A percentile compares a stretch with the other conserved stretches of the same genome.
Evolutionary conservation across 2,329 filamentous ascomycete genomes (phyloP).

Genomic region (Talaromyces islandicus): DNA sequence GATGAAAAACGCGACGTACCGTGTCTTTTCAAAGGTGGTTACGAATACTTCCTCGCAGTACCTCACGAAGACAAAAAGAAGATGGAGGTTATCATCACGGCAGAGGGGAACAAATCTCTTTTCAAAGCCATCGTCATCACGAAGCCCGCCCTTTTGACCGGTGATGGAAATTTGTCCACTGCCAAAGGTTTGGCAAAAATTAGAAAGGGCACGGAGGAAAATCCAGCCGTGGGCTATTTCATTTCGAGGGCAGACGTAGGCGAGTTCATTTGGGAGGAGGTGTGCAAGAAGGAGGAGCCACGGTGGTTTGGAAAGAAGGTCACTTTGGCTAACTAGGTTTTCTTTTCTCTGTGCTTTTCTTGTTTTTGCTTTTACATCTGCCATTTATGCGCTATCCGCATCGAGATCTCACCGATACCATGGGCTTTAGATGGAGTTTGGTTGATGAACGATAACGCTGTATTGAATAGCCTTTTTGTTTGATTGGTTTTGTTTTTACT

Average conservation of each 20-base stretch:
- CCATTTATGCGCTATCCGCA: not conserved
- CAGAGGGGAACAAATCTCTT: conserved; percentile 9
- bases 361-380: not conserved
- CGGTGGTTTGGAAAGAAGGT: conserved; percentile 18
- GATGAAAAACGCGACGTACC: conserved; percentile 24
- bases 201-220: conserved; percentile 22
- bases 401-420: not conserved
- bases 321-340: conserved; percentile 14
- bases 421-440: not conserved
- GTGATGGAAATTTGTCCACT: conserved; percentile 20
- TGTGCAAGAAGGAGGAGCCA: conserved; percentile 14
- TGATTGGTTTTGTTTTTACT: too few relatives aligned
- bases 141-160: conserved; percentile 28
- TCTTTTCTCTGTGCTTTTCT: not conserved
- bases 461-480: not conserved
- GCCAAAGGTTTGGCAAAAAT: conserved; percentile 19
- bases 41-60: conserved; percentile 23
- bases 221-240: conserved; percentile 26
- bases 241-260: conserved; percentile 31
- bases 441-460: not conserved
- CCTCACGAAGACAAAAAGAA: conserved; percentile 33
- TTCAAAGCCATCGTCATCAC: conserved; percentile 21
- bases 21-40: conserved; percentile 24
- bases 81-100: conserved; percentile 25
- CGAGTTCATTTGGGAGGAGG: conserved; percentile 26